phyloP scores from a whole-genome alignment of 768 basidiomycete species.

The Hygrophorus russula region DNA sequence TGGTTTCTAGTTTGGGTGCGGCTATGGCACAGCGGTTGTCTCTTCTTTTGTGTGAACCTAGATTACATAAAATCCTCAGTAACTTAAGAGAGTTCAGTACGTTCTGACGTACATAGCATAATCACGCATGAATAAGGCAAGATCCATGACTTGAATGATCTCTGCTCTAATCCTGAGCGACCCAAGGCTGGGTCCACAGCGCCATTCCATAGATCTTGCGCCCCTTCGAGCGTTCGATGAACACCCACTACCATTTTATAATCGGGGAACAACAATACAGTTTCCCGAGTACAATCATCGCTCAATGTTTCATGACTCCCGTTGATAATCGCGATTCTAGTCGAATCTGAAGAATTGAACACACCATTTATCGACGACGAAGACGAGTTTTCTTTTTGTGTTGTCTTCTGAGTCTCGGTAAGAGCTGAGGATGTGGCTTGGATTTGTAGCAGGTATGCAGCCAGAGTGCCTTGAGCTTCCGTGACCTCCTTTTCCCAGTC shows the following conservation, averaged over 20 bases:
- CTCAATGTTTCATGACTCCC: conserved; percentile 71
- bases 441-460: conserved; percentile 40
- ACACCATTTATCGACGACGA: conserved; percentile 35
- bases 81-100: background rate
- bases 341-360: conserved; percentile 44
- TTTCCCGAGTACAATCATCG: conserved; percentile 53
- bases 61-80: background rate
- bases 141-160: conserved; percentile 55
- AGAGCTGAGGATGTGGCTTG: conserved; percentile 14
- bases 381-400: conserved; percentile 7
- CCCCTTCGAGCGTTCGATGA: conserved; percentile 49
- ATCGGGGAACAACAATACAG: conserved; percentile 87
- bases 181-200: conserved; percentile 50
- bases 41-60: conserved; percentile 87
- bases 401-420: conserved; percentile 15
- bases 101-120: conserved; percentile 49
- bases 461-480: conserved; percentile 57
- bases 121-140: conserved; percentile 88
- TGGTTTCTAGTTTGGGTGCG: conserved; percentile 72
- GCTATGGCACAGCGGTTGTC: conserved; percentile 89
- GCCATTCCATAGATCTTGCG: conserved; percentile 54
- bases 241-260: conserved; percentile 77
- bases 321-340: conserved; percentile 63
- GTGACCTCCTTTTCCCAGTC: conserved; percentile 85
- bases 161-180: conserved; percentile 35